Percentiles rank a stretch among this genome's conserved stretches.
Conservation (phyloP, 2,329 filamentous ascomycete genomes). For the Aspergillus pseudotamarii region DNA sequence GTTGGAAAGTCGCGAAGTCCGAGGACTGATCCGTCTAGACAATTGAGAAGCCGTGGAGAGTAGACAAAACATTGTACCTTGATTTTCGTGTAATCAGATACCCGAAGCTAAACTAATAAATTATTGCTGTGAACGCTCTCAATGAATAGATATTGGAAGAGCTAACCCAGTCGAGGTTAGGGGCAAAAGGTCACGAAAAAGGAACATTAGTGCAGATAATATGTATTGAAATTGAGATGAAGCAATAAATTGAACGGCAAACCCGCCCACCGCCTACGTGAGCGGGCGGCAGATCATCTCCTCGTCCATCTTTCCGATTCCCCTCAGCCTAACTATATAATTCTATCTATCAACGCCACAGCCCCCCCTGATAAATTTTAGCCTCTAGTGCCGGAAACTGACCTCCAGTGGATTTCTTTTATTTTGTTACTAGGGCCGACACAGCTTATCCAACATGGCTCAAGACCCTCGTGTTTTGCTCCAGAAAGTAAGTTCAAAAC, state of each 20-base stretch:
- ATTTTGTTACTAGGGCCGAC: conserved; percentile 4
- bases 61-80: conserved; percentile 15
- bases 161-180: not conserved
- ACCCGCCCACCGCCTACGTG: conserved; percentile 24
- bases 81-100: not conserved
- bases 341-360: conserved; percentile 6
- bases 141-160: not conserved
- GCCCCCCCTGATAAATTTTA: conserved; percentile 1
- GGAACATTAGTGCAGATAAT: not conserved
- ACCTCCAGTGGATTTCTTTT: conserved; percentile 7
- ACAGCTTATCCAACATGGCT: conserved; percentile 59
- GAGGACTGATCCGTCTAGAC: conserved; percentile 11
- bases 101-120: not conserved
- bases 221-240: not conserved
- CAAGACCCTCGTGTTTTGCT: conserved; percentile 77
- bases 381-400: not conserved
- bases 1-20: conserved; percentile 9
- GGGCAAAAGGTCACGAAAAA: not conserved
- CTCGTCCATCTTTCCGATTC: not conserved
- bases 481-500: conserved; percentile 64
- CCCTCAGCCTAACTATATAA: not conserved
- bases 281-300: conserved; percentile 12
- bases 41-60: conserved; percentile 22
- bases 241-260: conserved; percentile 2
- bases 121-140: not conserved